phyloP scores from a whole-genome alignment of 2,329 filamentous ascomycete species.

The Paracorniculantispora psalliotae region DNA sequence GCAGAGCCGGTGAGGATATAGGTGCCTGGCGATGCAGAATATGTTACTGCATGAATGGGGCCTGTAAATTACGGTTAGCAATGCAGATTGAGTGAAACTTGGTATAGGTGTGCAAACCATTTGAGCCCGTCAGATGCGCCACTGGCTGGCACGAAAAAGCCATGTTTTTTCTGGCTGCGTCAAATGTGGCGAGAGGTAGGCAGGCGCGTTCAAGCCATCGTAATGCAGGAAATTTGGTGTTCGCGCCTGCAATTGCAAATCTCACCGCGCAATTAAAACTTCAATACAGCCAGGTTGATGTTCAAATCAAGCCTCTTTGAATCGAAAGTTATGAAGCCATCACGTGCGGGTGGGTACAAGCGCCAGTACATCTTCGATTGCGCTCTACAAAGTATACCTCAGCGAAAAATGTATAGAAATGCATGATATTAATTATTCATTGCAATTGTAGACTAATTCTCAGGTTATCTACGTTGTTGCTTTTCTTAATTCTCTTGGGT shows the following conservation, averaged over 20 bases:
- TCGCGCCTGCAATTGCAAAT: too few species aligned
- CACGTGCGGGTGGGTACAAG: constrained; percentile 10
- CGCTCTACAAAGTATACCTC: too few species aligned
- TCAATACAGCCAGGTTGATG: neutral
- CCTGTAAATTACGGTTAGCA: constrained; percentile 38
- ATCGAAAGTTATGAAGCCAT: neutral
- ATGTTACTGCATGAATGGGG: constrained; percentile 66
- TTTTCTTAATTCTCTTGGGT: too few species aligned
- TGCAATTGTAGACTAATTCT: too few species aligned
- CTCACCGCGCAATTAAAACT: neutral
- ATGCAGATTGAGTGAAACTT: neutral
- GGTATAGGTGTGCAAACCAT: constrained; percentile 37
- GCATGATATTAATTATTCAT: too few species aligned
- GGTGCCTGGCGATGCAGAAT: constrained; percentile 66
- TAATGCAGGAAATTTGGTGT: neutral
- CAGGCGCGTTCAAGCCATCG: neutral
- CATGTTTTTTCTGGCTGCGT: constrained; percentile 30
- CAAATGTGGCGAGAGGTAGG: neutral
- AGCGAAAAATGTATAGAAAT: too few species aligned
- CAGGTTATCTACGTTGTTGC: too few species aligned
- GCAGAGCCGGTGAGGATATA: constrained; percentile 82
- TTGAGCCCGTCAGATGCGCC: constrained; percentile 54
- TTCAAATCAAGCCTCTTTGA: neutral
- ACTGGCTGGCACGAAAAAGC: constrained; percentile 44
- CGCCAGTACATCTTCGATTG: neutral